Base-by-base conservation (phyloP, 2,329 filamentous ascomycete genomes). In the Colletotrichum musicola region DNA sequence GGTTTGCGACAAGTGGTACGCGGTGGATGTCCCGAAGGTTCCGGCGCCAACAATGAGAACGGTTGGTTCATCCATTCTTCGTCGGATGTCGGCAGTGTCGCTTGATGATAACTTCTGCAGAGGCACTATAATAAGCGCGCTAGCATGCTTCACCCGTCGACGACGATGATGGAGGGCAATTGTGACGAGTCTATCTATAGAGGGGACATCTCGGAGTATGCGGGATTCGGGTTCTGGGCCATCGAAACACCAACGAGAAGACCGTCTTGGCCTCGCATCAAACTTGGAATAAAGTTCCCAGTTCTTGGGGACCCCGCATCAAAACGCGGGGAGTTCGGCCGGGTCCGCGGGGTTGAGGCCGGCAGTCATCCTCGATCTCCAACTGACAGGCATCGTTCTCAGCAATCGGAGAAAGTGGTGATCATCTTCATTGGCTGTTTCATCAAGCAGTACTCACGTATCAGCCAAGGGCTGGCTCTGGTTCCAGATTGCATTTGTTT, bases 21-120 rank as follows among this genome's bases (percentile, higher is more conserved):
- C 85, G 0, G 84, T 85, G 30, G 80, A 83, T 25, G 80, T 80
- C 47, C 84, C 85, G 66, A 86, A 86, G 20, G 84, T 82, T 35
- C 85, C 85, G 6, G 81, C 82, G 18, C 85, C 85, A 47, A 87
- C 72, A 51, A 87, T 85, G 46, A 87, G 76, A 49, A 67, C 58
- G 1, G 58, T 62, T 1, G 64, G 51, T 18, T 67, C 64, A 27
- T 18, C 22, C 63, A 66, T 66, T 22, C 18, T 49, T 20, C n/a
- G 46, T 49, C 18, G 20, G 20, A 22, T 49, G 9, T 14, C 12
- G 46, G 18, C 20, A 10, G 13, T 18, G 46, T 13, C 12, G 46
- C 12, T 13, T 49, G 46, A 20, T 20, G 6, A 49, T 9, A 20
- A 10, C 18, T 42, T 42, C 40, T 42, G 4, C 13, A 13, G 40